A percentile compares a stretch with the other conserved stretches of the same genome.
Conservation (phyloP, 2,329 filamentous ascomycete species). For the Colletotrichum caudatum region DNA sequence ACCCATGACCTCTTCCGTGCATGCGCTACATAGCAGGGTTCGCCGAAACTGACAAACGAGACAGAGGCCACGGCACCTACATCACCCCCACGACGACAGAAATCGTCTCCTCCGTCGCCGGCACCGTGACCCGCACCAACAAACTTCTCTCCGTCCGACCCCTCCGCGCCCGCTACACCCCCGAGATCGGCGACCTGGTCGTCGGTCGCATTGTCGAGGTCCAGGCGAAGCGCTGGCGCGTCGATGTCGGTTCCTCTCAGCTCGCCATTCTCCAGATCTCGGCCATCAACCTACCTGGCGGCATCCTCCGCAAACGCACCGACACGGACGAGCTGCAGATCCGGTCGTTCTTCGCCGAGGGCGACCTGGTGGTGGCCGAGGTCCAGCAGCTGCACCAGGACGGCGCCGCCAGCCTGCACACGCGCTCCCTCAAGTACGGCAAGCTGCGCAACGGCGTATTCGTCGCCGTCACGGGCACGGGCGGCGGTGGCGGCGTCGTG, state of each 20-base stretch:
- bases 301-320: slow-evolving; percentile 89
- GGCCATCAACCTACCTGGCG: slow-evolving; percentile 94
- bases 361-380: slow-evolving; percentile 93
- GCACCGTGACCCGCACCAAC: slow-evolving; percentile 92
- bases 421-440: slow-evolving; percentile 90
- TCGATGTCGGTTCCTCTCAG: slow-evolving; percentile 90
- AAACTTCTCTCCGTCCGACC: slow-evolving; percentile 94
- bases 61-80: slow-evolving; percentile 92
- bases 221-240: slow-evolving; percentile 92
- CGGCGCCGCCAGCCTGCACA: slow-evolving; percentile 89
- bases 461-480: slow-evolving; percentile 82
- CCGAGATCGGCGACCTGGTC: slow-evolving; percentile 95
- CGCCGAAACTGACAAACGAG: slow-evolving; percentile 17
- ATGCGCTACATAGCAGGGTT: neutral
- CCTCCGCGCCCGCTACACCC: slow-evolving; percentile 90
- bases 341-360: slow-evolving; percentile 95
- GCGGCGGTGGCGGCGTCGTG: slow-evolving; percentile 88
- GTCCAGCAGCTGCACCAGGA: slow-evolving; percentile 91
- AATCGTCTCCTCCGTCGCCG: slow-evolving; percentile 91
- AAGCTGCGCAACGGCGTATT: slow-evolving; percentile 96
- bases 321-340: slow-evolving; percentile 98
- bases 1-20: neutral
- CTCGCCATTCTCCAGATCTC: slow-evolving; percentile 87
- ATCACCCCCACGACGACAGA: slow-evolving; percentile 70
- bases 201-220: slow-evolving; percentile 95